Percentiles rank a stretch among this genome's conserved stretches.
Conservation (phyloP, 441 rosid genomes). For the Aquilaria agallochum region DNA sequence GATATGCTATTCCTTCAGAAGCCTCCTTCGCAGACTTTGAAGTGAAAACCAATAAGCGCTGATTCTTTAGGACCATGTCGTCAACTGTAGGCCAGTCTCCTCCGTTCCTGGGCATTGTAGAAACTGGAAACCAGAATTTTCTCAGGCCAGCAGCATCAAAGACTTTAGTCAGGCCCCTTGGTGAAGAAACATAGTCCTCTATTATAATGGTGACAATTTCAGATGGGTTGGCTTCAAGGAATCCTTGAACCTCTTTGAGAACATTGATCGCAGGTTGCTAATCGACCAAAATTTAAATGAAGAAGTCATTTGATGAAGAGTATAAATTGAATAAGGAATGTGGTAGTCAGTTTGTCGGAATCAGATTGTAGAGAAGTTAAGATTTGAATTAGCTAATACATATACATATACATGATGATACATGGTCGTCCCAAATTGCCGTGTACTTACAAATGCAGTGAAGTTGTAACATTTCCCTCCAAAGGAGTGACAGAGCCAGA, state of each 20-base stretch:
- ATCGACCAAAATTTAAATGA: background rate
- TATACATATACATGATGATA: too few species aligned
- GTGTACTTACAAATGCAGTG: conserved; percentile 59
- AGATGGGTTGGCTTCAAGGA: conserved; percentile 40
- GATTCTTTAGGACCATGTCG: conserved; percentile 49
- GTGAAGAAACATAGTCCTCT: conserved; percentile 64
- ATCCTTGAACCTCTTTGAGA: conserved; percentile 44
- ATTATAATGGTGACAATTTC: conserved; percentile 59
- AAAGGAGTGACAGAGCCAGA: conserved; percentile 76
- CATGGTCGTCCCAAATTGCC: conserved; percentile 39
- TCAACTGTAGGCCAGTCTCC: conserved; percentile 55
- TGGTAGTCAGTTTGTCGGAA: too few species aligned
- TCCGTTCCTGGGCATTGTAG: conserved; percentile 59
- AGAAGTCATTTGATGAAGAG: too few species aligned
- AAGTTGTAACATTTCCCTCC: conserved; percentile 46
- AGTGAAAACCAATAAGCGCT: conserved; percentile 58
- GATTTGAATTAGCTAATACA: too few species aligned
- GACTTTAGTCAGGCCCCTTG: conserved; percentile 48
- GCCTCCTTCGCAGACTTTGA: conserved; percentile 52
- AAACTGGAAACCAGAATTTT: conserved; percentile 58
- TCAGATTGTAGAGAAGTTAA: too few species aligned
- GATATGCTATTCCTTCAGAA: conserved; percentile 64
- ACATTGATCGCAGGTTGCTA: conserved; percentile 53
- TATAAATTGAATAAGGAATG: too few species aligned
- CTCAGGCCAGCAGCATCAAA: conserved; percentile 51